phyloP scores from a whole-genome alignment of 352 stramenopile genomes.

The Pythium pyrilobum region DNA sequence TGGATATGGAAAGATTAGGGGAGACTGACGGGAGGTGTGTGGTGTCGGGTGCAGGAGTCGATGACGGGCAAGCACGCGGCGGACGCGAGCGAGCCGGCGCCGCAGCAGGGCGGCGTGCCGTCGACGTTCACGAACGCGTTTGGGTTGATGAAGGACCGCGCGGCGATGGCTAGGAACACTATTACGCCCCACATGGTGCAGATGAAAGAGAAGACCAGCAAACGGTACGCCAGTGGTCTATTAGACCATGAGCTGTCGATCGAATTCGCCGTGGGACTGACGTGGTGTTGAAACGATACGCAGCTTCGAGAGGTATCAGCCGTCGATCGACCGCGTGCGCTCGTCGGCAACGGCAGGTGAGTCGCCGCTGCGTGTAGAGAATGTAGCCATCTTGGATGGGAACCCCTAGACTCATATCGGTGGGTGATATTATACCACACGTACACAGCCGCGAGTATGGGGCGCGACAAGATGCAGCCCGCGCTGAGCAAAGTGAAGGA shows the following conservation, averaged over 20 bases:
- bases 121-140: conserved; percentile 17
- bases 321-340: conserved; percentile 66
- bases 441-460: conserved; percentile 35
- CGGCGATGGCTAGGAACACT: conserved; percentile 24
- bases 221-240: conserved; percentile 8
- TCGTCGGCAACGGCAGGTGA: conserved; percentile 62
- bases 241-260: not conserved
- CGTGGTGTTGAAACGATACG: not conserved
- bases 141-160: conserved; percentile 24
- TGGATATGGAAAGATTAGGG: not conserved
- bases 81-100: not conserved
- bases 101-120: not conserved
- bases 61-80: conserved; percentile 12
- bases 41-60: conserved; percentile 1
- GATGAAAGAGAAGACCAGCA: conserved; percentile 28
- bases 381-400: not conserved
- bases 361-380: not conserved
- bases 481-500: conserved; percentile 59
- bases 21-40: not conserved
- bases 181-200: conserved; percentile 30
- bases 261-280: too few relatives aligned
- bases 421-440: too few relatives aligned
- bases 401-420: too few relatives aligned
- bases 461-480: conserved; percentile 41
- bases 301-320: conserved; percentile 69